phyloP scores from a whole-genome alignment of 148 eudicot genomes.

The Arctostaphylos glauca region DNA sequence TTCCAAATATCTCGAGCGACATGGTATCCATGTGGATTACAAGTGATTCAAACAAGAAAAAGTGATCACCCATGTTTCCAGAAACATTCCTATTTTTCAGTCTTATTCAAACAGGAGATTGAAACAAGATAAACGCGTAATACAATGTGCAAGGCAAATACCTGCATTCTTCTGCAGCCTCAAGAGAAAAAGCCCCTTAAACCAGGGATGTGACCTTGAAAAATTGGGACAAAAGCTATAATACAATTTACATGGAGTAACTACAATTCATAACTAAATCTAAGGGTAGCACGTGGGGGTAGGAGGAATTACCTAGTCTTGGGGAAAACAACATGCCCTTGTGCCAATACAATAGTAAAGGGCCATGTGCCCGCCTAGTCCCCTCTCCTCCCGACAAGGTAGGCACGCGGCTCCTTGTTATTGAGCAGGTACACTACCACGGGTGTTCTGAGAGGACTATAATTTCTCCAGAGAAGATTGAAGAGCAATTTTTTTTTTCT shows the following conservation, averaged over 20 bases:
- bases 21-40: not conserved
- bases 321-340: not conserved
- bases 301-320: not conserved
- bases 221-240: constrained; percentile 12
- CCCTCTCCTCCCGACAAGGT: not conserved
- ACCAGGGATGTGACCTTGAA: constrained; percentile 12
- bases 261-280: constrained; percentile 14
- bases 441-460: not conserved
- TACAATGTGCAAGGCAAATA: constrained; percentile 6
- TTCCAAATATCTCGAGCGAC: not conserved
- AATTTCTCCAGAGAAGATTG: not conserved
- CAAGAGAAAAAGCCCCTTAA: not conserved
- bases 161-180: constrained; percentile 20
- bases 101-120: constrained; percentile 12
- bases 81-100: constrained; percentile 7
- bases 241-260: constrained; percentile 19
- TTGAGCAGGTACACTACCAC: not conserved
- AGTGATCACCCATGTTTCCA: not conserved
- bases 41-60: not conserved
- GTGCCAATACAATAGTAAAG: not conserved
- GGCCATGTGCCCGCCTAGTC: not conserved
- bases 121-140: not conserved
- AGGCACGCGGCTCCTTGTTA: not conserved
- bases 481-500: not conserved
- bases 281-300: not conserved